Evolutionary conservation across 495 filamentous ascomycete species (phyloP), one percentile per base, ranked within the genome.

Genomic region (Aspergillus leporis): DNA sequence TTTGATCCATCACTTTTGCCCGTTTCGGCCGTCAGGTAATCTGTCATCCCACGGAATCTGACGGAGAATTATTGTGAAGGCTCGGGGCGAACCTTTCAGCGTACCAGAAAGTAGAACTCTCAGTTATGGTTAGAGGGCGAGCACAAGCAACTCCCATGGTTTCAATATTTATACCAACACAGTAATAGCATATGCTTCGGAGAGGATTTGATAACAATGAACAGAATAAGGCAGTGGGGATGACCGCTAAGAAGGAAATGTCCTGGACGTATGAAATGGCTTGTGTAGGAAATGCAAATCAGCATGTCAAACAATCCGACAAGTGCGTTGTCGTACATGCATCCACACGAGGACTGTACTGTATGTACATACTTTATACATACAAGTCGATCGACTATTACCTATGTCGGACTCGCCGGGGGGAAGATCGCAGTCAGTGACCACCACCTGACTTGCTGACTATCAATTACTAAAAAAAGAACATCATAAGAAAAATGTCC

Each of bases 391-490:
- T 40, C 36, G 36, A 21, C 40, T n/a, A n/a, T n/a, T n/a, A n/a
- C n/a, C n/a, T n/a, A n/a, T n/a, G 23, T 67, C 64, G 64, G 64
- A 53, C 56, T 61, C 61, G 49, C 64, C 64, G 64, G 51, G 21
- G 30, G 21, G 23, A 45, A 23, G 55, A 61, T 61, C 58, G 41
- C 51, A 43, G 61, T 67, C 65, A 62, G 56, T 67, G 65, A 65
- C 63, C 60, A 64, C 56, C 66, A 69, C 58, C 63, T 69, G 66
- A 69, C 63, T 32, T 55, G 50, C 46, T 56, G 55, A 65, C 52
- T 63, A 28, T 25, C 50, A 21, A 25, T 48, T 41, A 25, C 45
- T 36, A 32, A 45, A 28, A 38, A 58, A 52, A 58, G 25, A 52
- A 28, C 34, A 14, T 31, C 32, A 10, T 18, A 41, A 25, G 21